Base-by-base conservation (phyloP, 768 basidiomycete genomes). In the Pleurotus citrinopileatus region DNA sequence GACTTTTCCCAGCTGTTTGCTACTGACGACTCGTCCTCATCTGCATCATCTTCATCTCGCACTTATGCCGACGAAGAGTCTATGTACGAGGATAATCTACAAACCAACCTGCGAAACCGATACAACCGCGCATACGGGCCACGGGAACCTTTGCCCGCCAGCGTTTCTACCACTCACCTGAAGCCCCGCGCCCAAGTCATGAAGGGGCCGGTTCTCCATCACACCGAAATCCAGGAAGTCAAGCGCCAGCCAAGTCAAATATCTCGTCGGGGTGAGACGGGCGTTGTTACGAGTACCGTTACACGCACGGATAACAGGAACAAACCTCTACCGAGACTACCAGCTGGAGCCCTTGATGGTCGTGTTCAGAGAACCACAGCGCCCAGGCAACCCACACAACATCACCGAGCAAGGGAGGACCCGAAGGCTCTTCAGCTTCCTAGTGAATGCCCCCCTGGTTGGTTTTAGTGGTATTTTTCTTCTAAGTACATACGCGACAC, bases 261-360 rank as follows among this genome's bases (percentile, higher is more conserved):
- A 20, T 37, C 48, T 37, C 48, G 19, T 34, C 29, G 48, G 12
- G 48, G 32, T 15, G 34, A 51, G 23, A 34, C 34, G 19, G 48
- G 48, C 19, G 12, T 15, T 12, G 12, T 34, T 8, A 10, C 29
- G 13, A 22, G n/a, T 12, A 20, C 48, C 4, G n/a, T 17, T 17
- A 23, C n/a, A 1, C n/a, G 5, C 22, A 12, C 22, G 27, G 28
- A 36, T 32, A 32, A 10, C 13, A 51, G 34, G 32, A 51, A 51
- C 22, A 51, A 51, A 26, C 48, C 48, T 37, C 23, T 51, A 19
- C 48, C 48, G 4, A 15, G 19, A n/a, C n/a, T 51, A 15, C 48
- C 48, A 20, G 19, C 28, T 3, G 19, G n/a, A 19, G 6, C 15
- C 48, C 38, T 40, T n/a, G 17, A 13, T 13, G 45, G 27, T n/a